phyloP scores from a whole-genome alignment of 2,329 filamentous ascomycete genomes.

The Colletotrichum tropicale region DNA sequence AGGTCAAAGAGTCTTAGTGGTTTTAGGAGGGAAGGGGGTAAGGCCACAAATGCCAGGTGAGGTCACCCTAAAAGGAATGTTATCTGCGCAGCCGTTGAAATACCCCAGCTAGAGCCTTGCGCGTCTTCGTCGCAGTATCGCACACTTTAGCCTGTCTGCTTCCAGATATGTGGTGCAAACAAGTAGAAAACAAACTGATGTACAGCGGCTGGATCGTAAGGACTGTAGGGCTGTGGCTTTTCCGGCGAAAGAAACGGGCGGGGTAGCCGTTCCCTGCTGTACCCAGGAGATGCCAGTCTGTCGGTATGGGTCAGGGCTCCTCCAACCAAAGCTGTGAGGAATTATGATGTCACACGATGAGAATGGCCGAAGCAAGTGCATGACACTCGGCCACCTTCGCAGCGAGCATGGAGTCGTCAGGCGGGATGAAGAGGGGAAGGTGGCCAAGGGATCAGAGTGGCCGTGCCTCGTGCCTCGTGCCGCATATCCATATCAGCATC shows the following conservation, averaged over 20 bases:
- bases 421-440: neutral
- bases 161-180: neutral
- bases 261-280: neutral
- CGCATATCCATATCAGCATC: neutral
- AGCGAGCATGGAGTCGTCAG: neutral
- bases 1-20: neutral
- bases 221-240: neutral
- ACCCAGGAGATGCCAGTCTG: neutral
- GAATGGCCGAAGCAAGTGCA: neutral
- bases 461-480: neutral
- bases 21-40: neutral
- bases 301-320: neutral
- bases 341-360: neutral
- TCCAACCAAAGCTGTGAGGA: neutral
- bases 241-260: slow-evolving; percentile 4
- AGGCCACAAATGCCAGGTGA: neutral
- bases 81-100: neutral
- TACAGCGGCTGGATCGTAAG: neutral
- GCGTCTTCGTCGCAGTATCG: neutral
- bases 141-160: neutral
- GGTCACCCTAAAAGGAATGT: neutral
- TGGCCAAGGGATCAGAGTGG: neutral
- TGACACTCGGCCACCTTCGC: neutral
- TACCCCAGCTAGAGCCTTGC: neutral
- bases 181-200: neutral